These are phyloP conservation scores for Paecilomyces sp. DNA, from an alignment of 2,329 filamentous ascomycete species.

Conservation along the genomic window DNA sequence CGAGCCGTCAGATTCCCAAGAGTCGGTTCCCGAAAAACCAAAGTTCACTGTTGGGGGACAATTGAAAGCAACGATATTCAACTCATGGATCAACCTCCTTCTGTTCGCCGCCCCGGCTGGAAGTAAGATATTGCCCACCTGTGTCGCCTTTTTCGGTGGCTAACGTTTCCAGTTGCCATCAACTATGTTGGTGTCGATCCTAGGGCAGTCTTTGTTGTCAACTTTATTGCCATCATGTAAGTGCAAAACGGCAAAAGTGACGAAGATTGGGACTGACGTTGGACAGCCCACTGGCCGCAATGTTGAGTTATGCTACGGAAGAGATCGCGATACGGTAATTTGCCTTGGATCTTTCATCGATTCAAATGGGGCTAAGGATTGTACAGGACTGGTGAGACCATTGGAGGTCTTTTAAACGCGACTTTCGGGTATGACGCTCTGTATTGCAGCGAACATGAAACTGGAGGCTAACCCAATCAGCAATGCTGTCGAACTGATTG, in stretches of 20 bases:
- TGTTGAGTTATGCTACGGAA: conserved; percentile 84
- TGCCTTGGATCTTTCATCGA: background rate
- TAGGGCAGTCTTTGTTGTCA: conserved; percentile 71
- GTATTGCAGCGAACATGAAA: conserved; percentile 1
- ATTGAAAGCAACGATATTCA: background rate
- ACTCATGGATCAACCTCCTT: conserved; percentile 70
- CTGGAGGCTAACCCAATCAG: conserved; percentile 24
- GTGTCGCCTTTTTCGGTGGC: background rate
- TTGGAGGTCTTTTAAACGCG: conserved; percentile 84
- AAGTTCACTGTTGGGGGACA: background rate
- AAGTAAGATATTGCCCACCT: conserved; percentile 28
- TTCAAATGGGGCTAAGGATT: conserved; percentile 14
- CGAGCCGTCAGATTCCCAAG: background rate
- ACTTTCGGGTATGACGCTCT: conserved; percentile 57
- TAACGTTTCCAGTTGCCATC: conserved; percentile 47
- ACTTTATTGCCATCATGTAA: conserved; percentile 82
- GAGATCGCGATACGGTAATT: conserved; percentile 59
- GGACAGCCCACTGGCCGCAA: conserved; percentile 63
- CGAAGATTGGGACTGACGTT: background rate
- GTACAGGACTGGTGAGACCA: conserved; percentile 63
- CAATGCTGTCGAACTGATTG: conserved; percentile 83
- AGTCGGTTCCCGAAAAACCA: background rate
- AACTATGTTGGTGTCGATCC: conserved; percentile 56
- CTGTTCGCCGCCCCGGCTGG: conserved; percentile 72
- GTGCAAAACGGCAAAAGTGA: background rate